phyloP scores from a whole-genome alignment of 2,329 filamentous ascomycete species.

The Trichophyton schoenleinii region DNA sequence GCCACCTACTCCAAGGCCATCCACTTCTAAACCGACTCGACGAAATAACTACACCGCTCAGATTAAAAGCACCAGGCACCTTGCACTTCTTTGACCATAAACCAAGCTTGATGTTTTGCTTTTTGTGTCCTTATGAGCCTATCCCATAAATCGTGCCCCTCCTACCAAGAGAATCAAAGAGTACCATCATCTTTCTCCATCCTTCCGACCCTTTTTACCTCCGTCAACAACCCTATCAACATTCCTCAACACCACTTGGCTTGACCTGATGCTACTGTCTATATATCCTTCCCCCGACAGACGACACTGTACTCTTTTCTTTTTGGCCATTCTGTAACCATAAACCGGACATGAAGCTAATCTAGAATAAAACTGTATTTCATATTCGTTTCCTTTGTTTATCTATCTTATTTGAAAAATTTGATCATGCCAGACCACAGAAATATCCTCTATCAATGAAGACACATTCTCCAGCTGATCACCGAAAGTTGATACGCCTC shows the following conservation, averaged over 20 bases:
- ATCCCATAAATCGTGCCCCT: background rate
- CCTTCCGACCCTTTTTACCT: background rate
- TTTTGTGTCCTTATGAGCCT: background rate
- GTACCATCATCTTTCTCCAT: background rate
- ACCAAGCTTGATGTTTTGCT: constrained; percentile 2
- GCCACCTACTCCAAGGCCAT: constrained; percentile 90
- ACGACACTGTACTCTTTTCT: background rate
- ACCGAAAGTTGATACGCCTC: background rate
- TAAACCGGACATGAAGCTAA: constrained; percentile 5
- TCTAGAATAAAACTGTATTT: constrained; percentile 2
- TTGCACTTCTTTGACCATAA: background rate
- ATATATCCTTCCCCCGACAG: background rate
- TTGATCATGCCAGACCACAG: background rate
- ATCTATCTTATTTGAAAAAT: background rate
- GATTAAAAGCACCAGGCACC: background rate
- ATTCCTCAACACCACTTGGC: background rate
- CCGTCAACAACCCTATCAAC: background rate
- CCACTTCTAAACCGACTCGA: constrained; percentile 55
- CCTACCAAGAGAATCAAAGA: background rate
- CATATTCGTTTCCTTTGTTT: background rate
- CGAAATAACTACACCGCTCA: background rate
- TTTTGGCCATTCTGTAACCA: constrained; percentile 6
- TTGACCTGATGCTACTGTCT: background rate
- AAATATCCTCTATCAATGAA: no score
- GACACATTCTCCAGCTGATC: no score